Percentiles rank a stretch among this genome's conserved stretches.
Evolutionary conservation across 78 protist species (phyloP).

Genomic region (Goniomonas avonlea): DNA sequence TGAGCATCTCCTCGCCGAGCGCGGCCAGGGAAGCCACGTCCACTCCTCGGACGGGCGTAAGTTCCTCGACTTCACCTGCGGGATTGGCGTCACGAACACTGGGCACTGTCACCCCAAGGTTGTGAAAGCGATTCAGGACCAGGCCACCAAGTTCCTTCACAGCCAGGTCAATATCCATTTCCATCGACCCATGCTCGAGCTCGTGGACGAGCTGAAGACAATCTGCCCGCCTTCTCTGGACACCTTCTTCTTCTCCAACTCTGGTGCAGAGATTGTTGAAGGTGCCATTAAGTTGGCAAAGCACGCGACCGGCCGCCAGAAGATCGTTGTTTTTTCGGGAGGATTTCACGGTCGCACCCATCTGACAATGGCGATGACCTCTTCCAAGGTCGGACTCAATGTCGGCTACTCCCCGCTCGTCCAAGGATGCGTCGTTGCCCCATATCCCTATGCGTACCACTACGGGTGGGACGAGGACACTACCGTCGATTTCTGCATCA

Average conservation of each 20-base stretch:
- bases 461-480: not conserved
- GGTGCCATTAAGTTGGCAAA: conserved; percentile 55
- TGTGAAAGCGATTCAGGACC: conserved; percentile 38
- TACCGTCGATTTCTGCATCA: not conserved
- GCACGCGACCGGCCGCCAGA: conserved; percentile 26
- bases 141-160: conserved; percentile 40
- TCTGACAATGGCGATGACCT: conserved; percentile 4
- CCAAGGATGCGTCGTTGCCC: conserved; percentile 52
- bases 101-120: conserved; percentile 64
- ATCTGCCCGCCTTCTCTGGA: conserved; percentile 14
- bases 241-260: conserved; percentile 21
- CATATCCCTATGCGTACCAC: conserved; percentile 36
- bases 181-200: conserved; percentile 17
- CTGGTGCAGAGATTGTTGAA: conserved; percentile 64
- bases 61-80: conserved; percentile 42
- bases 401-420: conserved; percentile 60
- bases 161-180: conserved; percentile 23
- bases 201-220: not conserved
- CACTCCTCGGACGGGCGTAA: not conserved
- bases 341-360: conserved; percentile 58
- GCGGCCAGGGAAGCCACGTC: no score
- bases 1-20: no score
- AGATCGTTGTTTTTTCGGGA: conserved; percentile 43
- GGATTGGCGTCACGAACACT: conserved; percentile 43
- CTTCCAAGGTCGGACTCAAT: conserved; percentile 49